A percentile compares a stretch with the other conserved stretches of the same genome.
phyloP scores from a whole-genome alignment of 176 grass and related monocot genomes.

The Carex kokanica region DNA sequence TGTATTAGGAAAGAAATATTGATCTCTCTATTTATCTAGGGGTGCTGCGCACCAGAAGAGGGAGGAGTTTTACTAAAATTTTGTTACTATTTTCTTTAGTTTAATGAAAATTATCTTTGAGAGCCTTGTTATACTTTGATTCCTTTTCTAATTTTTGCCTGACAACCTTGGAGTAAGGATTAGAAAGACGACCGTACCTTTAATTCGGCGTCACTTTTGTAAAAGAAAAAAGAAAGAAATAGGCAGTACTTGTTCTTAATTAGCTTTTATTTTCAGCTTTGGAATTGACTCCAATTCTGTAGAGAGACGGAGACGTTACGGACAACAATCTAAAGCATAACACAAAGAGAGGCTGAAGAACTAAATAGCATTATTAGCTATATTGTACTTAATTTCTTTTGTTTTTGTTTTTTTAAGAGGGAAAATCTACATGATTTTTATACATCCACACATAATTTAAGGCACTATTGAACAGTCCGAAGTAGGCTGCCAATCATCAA shows the following conservation, averaged over 20 bases:
- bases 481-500: background rate
- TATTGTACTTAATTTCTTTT: background rate
- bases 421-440: background rate
- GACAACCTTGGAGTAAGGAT: too few relatives aligned
- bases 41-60: too few relatives aligned
- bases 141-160: too few relatives aligned
- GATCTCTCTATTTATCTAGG: too few relatives aligned
- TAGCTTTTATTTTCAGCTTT: background rate
- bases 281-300: background rate
- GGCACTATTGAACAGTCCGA: constrained; percentile 4
- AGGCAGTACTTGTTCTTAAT: background rate
- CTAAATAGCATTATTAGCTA: background rate
- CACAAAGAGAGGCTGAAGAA: background rate
- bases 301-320: background rate
- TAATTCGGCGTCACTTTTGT: too few relatives aligned
- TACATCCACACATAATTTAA: background rate
- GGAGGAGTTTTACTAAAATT: too few relatives aligned
- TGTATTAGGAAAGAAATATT: background rate
- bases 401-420: background rate
- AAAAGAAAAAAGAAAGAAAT: background rate
- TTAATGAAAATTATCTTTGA: too few relatives aligned
- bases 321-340: background rate
- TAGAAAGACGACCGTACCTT: too few relatives aligned
- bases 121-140: too few relatives aligned
- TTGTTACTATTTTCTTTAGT: too few relatives aligned